Percentiles rank a stretch among this genome's conserved stretches.
Conservation (phyloP, 2,329 filamentous ascomycete genomes). For the Fusarium staphyleae region DNA sequence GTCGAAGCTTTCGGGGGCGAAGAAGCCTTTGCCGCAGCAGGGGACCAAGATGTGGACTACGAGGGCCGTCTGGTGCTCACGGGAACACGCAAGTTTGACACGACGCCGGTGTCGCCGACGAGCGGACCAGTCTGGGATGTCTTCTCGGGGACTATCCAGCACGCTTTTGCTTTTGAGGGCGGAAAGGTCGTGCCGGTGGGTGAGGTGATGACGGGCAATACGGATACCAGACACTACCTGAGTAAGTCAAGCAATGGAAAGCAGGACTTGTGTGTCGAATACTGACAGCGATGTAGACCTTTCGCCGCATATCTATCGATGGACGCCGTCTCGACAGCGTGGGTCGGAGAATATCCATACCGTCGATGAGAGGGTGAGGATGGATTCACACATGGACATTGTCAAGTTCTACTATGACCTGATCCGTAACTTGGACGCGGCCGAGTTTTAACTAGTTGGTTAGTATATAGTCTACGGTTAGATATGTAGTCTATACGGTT, state of each 20-base stretch:
- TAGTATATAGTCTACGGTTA: too few species aligned
- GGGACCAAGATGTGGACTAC: slow-evolving; percentile 30
- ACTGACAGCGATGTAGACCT: slow-evolving; percentile 35
- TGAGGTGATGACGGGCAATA: slow-evolving; percentile 53
- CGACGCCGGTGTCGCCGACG: slow-evolving; percentile 65
- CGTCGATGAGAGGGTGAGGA: slow-evolving; percentile 50
- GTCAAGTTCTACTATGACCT: slow-evolving; percentile 55
- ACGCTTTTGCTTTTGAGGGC: slow-evolving; percentile 54
- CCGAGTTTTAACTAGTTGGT: slow-evolving; percentile 34
- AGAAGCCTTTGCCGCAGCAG: slow-evolving; percentile 10
- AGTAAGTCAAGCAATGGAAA: slow-evolving; percentile 34
- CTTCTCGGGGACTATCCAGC: slow-evolving; percentile 59
- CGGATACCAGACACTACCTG: slow-evolving; percentile 52
- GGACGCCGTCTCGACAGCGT: slow-evolving; percentile 47
- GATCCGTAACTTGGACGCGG: slow-evolving; percentile 54
- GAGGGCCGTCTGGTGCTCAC: slow-evolving; percentile 52
- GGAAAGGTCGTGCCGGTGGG: slow-evolving; percentile 61
- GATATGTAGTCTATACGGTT: too few species aligned
- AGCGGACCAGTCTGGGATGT: slow-evolving; percentile 53
- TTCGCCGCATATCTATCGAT: slow-evolving; percentile 51
- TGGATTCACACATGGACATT: slow-evolving; percentile 50
- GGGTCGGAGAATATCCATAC: slow-evolving; percentile 49
- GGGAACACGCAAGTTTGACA: slow-evolving; percentile 50
- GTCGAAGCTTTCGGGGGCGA: slow-evolving; percentile 61
- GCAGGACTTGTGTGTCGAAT: background rate